A percentile compares a stretch with the other conserved stretches of the same genome.
These are phyloP conservation scores for Fusarium foetens DNA, from an alignment of 2,329 filamentous ascomycete species.

Conservation along the genomic window DNA sequence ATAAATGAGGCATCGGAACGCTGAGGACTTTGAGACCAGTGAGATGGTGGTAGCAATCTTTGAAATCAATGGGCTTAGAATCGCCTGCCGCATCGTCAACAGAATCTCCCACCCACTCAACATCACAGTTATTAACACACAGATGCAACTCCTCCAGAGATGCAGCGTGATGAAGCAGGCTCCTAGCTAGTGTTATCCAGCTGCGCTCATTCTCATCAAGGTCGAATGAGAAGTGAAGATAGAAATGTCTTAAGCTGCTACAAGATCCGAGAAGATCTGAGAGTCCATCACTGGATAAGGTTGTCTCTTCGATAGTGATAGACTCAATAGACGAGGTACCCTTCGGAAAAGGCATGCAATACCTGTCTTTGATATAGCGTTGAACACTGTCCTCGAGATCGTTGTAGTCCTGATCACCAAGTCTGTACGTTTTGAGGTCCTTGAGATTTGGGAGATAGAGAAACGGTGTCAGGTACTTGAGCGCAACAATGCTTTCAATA, in stretches of 20 bases:
- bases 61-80: neutral
- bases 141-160: neutral
- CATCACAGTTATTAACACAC: neutral
- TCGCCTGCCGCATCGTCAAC: too few species aligned
- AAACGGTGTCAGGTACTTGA: neutral
- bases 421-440: neutral
- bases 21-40: neutral
- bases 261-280: neutral
- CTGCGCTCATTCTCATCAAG: rapidly evolving
- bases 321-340: neutral
- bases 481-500: neutral
- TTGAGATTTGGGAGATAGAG: neutral
- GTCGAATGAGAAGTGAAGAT: neutral
- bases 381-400: neutral
- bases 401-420: neutral
- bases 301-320: neutral
- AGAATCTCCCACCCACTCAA: neutral
- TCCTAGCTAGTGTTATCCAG: rapidly evolving
- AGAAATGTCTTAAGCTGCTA: neutral
- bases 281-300: neutral
- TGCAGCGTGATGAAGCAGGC: neutral
- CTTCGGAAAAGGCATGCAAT: neutral
- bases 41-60: neutral
- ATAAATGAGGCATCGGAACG: neutral
- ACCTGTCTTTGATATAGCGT: neutral